A percentile compares a stretch with the other conserved stretches of the same genome.
These are phyloP conservation scores for Tilletia caries DNA, from an alignment of 1,284 basidiomycete genomes.

Conservation along the genomic window DNA sequence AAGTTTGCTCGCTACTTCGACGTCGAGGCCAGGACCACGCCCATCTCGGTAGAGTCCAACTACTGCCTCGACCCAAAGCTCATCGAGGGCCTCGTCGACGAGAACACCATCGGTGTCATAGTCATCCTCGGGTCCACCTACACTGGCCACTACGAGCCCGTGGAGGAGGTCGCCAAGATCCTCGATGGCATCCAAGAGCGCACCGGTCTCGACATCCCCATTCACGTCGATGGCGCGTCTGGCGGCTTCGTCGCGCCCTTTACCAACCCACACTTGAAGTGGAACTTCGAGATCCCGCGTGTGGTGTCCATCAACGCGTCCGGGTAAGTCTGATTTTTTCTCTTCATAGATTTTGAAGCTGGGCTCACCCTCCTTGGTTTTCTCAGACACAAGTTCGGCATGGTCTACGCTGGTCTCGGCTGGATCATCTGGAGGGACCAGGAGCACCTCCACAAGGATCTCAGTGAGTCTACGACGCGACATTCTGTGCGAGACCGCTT, in stretches of 20 bases:
- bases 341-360: neutral
- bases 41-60: slow-evolving; percentile 35
- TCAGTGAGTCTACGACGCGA: slow-evolving; percentile 16
- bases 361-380: too few relatives aligned
- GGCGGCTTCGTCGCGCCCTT: slow-evolving; percentile 67
- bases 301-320: slow-evolving; percentile 76
- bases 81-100: slow-evolving; percentile 81
- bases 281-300: slow-evolving; percentile 65
- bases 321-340: slow-evolving; percentile 16
- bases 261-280: slow-evolving; percentile 67
- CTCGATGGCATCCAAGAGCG: slow-evolving; percentile 80
- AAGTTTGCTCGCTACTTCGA: slow-evolving; percentile 81
- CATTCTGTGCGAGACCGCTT: neutral
- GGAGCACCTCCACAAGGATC: slow-evolving; percentile 57
- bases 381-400: slow-evolving; percentile 78
- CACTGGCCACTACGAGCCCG: slow-evolving; percentile 72
- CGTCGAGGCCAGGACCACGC: slow-evolving; percentile 62
- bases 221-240: slow-evolving; percentile 63
- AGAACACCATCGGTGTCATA: slow-evolving; percentile 64
- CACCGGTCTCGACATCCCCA: slow-evolving; percentile 63
- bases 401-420: slow-evolving; percentile 71
- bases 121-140: slow-evolving; percentile 28
- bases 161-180: slow-evolving; percentile 77
- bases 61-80: slow-evolving; percentile 80
- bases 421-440: slow-evolving; percentile 48